Evolutionary conservation across 306 rosid genomes (phyloP).

Genomic region (Dalbergia cochinchinensis): DNA sequence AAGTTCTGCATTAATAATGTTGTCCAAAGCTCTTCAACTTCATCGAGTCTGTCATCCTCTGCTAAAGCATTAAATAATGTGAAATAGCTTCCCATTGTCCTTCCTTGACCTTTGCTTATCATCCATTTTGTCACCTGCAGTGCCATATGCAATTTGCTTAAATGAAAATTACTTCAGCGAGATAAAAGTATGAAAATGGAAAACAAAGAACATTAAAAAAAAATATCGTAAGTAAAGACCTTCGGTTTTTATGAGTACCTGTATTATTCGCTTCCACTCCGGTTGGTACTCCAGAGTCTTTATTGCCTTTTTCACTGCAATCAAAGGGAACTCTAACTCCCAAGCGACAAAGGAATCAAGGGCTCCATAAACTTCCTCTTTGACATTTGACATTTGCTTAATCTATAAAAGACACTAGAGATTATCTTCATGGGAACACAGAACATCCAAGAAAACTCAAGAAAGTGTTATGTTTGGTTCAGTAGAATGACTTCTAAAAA

Average conservation of each 20-base stretch:
- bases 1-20: constrained; percentile 73
- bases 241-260: constrained; percentile 53
- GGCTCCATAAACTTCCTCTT: constrained; percentile 98
- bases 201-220: background rate
- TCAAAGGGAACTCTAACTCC: constrained; percentile 91
- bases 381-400: constrained; percentile 84
- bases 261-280: constrained; percentile 94
- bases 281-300: constrained; percentile 73
- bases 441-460: constrained; percentile 6
- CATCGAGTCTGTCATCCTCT: constrained; percentile 86
- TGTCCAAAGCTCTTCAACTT: constrained; percentile 94
- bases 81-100: constrained; percentile 97
- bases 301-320: constrained; percentile 87
- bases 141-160: constrained; percentile 34
- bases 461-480: background rate
- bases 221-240: background rate
- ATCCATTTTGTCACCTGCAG: constrained; percentile 91
- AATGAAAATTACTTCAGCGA: background rate
- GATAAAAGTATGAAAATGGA: background rate
- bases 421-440: constrained; percentile 31
- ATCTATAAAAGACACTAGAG: constrained; percentile 54
- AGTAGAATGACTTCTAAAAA: too few relatives aligned
- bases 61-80: constrained; percentile 81
- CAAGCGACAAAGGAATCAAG: constrained; percentile 97
- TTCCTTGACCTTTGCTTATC: constrained; percentile 98